Evolutionary conservation across 2,329 filamentous ascomycete genomes (phyloP).

Genomic region (Nemania diffusa): DNA sequence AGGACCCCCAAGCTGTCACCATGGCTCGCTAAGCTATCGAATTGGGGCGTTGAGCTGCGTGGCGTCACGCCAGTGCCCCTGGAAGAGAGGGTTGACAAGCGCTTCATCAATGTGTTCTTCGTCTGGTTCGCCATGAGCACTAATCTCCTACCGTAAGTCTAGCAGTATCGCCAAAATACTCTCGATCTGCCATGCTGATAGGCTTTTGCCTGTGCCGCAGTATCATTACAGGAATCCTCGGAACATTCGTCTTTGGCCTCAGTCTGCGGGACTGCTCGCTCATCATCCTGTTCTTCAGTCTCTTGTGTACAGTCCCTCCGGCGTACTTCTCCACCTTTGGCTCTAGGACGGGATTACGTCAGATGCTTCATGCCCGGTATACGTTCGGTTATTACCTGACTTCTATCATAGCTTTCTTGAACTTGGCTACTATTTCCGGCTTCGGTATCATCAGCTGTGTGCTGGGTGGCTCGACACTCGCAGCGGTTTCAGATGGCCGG

Average conservation of each 20-base stretch:
- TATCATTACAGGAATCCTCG: conserved; percentile 71
- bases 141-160: conserved; percentile 46
- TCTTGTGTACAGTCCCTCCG: conserved; percentile 62
- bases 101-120: conserved; percentile 46
- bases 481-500: conserved; percentile 60
- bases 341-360: conserved; percentile 72
- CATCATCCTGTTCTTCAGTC: conserved; percentile 71
- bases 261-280: conserved; percentile 66
- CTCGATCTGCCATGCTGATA: neutral
- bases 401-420: conserved; percentile 69
- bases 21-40: conserved; percentile 29
- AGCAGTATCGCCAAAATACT: neutral
- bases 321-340: conserved; percentile 70
- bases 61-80: conserved; percentile 46
- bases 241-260: conserved; percentile 66
- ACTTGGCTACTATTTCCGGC: conserved; percentile 70
- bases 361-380: conserved; percentile 73
- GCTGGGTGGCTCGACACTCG: conserved; percentile 68
- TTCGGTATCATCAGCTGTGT: conserved; percentile 72
- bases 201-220: conserved; percentile 1
- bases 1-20: conserved; percentile 10
- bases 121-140: conserved; percentile 48
- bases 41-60: conserved; percentile 42
- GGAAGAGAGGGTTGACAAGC: conserved; percentile 46
- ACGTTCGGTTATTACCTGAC: conserved; percentile 68